Evolutionary conservation across 148 eudicot genomes (phyloP).

Genomic region (Cornus controversa): DNA sequence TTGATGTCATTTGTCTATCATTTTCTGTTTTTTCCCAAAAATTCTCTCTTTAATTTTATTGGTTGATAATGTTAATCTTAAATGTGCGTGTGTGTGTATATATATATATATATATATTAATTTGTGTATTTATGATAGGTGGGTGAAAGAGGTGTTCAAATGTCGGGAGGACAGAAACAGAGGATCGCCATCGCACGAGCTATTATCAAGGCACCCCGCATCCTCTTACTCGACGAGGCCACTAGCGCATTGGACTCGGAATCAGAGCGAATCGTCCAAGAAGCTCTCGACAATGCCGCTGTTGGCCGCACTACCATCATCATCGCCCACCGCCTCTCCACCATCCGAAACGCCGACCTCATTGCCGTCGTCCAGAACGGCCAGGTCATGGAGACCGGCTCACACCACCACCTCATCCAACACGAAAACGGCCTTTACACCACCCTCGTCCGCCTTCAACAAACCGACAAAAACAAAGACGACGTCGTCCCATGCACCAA

Average conservation of each 20-base stretch:
- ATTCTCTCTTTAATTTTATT: no score
- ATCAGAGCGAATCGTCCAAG: slow-evolving; percentile 71
- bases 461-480: slow-evolving; percentile 19
- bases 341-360: slow-evolving; percentile 64
- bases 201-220: slow-evolving; percentile 62
- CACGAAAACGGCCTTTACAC: slow-evolving; percentile 38
- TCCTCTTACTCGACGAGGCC: slow-evolving; percentile 83
- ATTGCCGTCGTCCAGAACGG: slow-evolving; percentile 64
- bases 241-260: slow-evolving; percentile 82
- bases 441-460: slow-evolving; percentile 52
- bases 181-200: slow-evolving; percentile 88
- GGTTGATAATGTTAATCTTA: no score
- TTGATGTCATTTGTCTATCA: no score
- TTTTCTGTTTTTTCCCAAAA: no score
- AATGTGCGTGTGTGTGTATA: no score
- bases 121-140: slow-evolving; percentile 37
- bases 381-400: slow-evolving; percentile 47
- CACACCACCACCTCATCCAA: slow-evolving; percentile 57
- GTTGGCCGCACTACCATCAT: slow-evolving; percentile 66
- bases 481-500: neutral
- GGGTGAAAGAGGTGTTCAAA: slow-evolving; percentile 83
- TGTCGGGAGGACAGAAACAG: slow-evolving; percentile 91
- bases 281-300: slow-evolving; percentile 66
- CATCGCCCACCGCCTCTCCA: slow-evolving; percentile 81
- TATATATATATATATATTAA: no score